phyloP scores from a whole-genome alignment of 2,329 filamentous ascomycete species.

The Aureobasidium mangrovei region DNA sequence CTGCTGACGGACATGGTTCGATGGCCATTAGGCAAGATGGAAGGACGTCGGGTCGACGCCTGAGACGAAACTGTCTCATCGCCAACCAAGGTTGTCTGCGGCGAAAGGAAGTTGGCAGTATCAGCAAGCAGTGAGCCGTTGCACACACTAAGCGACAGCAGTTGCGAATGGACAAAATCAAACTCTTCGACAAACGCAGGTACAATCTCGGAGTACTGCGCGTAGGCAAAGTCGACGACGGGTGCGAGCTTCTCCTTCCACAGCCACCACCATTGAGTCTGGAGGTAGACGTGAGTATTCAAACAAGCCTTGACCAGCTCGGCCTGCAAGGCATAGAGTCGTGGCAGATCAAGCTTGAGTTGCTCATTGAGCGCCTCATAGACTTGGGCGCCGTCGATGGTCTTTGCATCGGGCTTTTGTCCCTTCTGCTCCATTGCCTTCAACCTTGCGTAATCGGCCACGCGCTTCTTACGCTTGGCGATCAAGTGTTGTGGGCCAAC shows the following conservation, averaged over 20 bases:
- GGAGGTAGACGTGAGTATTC: constrained; percentile 74
- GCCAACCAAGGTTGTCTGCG: constrained; percentile 35
- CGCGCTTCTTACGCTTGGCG: constrained; percentile 89
- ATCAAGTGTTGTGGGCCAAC: constrained; percentile 80
- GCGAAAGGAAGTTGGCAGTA: constrained; percentile 50
- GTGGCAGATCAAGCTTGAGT: constrained; percentile 83
- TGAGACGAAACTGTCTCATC: constrained; percentile 26
- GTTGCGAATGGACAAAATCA: constrained; percentile 62
- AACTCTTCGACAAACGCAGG: constrained; percentile 72
- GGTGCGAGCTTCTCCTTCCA: constrained; percentile 76
- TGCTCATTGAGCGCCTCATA: constrained; percentile 89
- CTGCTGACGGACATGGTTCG: constrained; percentile 16
- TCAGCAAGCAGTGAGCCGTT: constrained; percentile 60
- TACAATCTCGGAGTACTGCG: constrained; percentile 56
- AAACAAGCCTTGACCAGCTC: constrained; percentile 77
- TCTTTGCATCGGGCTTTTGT: constrained; percentile 80
- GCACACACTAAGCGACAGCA: constrained; percentile 64
- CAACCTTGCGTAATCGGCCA: constrained; percentile 77
- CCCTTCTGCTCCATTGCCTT: constrained; percentile 68
- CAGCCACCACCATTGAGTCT: constrained; percentile 71
- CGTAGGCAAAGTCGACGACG: constrained; percentile 47
- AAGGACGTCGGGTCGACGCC: constrained; percentile 11
- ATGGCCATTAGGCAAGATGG: constrained; percentile 9
- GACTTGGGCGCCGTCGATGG: constrained; percentile 73
- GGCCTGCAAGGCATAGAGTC: constrained; percentile 71